phyloP scores from a whole-genome alignment of 1,284 basidiomycete species.

The Chalciporus sp. region DNA sequence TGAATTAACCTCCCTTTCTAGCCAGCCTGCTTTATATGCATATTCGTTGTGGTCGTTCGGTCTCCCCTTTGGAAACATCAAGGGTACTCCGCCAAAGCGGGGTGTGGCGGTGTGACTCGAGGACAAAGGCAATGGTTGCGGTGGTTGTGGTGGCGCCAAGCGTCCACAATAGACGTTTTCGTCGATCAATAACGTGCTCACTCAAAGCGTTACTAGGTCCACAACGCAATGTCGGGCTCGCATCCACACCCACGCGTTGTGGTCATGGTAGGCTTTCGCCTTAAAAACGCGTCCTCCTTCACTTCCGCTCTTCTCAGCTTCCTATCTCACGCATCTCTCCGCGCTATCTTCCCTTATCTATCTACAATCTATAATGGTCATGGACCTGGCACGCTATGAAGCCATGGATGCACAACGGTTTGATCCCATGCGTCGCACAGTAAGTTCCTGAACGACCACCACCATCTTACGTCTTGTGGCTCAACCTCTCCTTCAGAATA shows the following conservation, averaged over 20 bases:
- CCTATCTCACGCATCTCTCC: conserved; percentile 28
- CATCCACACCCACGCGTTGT: conserved; percentile 28
- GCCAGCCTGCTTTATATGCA: conserved; percentile 20
- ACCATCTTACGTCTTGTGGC: conserved; percentile 18
- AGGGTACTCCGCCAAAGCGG: conserved; percentile 22
- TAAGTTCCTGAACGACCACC: conserved; percentile 20
- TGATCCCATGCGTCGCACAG: conserved; percentile 33
- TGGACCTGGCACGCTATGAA: conserved; percentile 27
- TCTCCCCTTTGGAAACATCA: conserved; percentile 9
- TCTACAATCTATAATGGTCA: conserved; percentile 31
- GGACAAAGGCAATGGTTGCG: conserved; percentile 21
- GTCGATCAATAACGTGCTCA: conserved; percentile 17
- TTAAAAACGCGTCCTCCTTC: conserved; percentile 27
- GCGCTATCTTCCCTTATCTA: conserved; percentile 34
- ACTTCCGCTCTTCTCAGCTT: conserved; percentile 34
- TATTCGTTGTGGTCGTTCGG: conserved; percentile 13
- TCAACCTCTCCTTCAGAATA: conserved; percentile 26
- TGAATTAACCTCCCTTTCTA: conserved; percentile 8
- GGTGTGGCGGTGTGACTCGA: conserved; percentile 3
- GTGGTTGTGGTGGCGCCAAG: conserved; percentile 15
- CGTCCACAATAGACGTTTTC: conserved; percentile 16
- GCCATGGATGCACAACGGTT: conserved; percentile 35
- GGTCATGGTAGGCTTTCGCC: conserved; percentile 24
- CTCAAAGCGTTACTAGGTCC: conserved; percentile 21
- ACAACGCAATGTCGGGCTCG: conserved; percentile 5